A percentile compares a stretch with the other conserved stretches of the same genome.
Conservation (phyloP, 108 stramenopile genomes). For the Tribonema minus region DNA sequence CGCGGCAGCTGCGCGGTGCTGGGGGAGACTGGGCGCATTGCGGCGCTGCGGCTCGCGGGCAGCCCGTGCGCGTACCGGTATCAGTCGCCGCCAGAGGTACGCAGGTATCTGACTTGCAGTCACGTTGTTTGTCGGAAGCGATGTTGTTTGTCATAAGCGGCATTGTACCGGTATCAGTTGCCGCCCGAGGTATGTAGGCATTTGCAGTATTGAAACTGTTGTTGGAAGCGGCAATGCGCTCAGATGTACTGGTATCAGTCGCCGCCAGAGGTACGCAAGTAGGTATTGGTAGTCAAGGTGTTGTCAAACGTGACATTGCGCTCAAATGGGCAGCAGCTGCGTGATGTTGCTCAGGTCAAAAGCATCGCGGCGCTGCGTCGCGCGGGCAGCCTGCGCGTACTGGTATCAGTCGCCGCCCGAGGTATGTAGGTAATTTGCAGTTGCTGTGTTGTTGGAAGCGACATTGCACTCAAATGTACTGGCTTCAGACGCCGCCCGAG, state of each 20-base stretch:
- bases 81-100: not conserved
- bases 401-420: not conserved
- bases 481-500: not conserved
- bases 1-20: conserved; percentile 6
- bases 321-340: not conserved
- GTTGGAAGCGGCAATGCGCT: not conserved
- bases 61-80: not conserved
- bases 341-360: not conserved
- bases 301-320: no score
- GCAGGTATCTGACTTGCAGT: no score
- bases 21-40: conserved; percentile 11
- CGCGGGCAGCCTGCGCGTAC: not conserved
- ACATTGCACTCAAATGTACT: not conserved
- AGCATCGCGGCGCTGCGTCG: not conserved
- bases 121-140: not conserved
- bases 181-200: not conserved
- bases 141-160: not conserved
- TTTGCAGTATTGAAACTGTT: not conserved
- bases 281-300: no score
- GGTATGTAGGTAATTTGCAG: not conserved
- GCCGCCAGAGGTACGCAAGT: no score
- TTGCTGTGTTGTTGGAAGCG: not conserved
- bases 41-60: not conserved
- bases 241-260: not conserved
- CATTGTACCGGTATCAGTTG: not conserved